phyloP scores from a whole-genome alignment of 495 filamentous ascomycete genomes.

The Annulohypoxylon bovei region DNA sequence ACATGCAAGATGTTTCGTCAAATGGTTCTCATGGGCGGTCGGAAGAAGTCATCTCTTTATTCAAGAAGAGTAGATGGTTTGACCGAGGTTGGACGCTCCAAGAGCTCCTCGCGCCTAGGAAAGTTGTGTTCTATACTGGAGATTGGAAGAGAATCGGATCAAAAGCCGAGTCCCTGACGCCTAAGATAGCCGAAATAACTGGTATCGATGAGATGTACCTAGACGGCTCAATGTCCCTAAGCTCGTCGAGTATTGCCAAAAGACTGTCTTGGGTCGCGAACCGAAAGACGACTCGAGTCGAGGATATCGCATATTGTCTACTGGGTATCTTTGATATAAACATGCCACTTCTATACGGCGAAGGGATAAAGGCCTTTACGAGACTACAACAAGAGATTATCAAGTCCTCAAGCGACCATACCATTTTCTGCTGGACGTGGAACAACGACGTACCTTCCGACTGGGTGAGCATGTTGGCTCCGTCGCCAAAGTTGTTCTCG shows the following conservation, averaged over 20 bases:
- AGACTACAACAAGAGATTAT: slow-evolving; percentile 3
- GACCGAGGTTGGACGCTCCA: slow-evolving; percentile 53
- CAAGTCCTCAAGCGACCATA: slow-evolving; percentile 11
- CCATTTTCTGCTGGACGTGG: slow-evolving; percentile 14
- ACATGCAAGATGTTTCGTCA: slow-evolving; percentile 49
- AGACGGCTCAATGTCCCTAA: neutral
- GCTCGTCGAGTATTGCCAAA: neutral
- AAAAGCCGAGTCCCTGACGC: neutral
- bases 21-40: neutral
- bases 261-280: slow-evolving; percentile 1
- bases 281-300: slow-evolving; percentile 3
- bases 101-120: slow-evolving; percentile 49
- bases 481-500: neutral
- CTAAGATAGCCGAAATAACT: neutral
- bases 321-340: slow-evolving; percentile 7
- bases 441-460: neutral
- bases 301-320: slow-evolving; percentile 3
- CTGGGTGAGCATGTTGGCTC: slow-evolving; percentile 10
- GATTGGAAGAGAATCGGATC: slow-evolving; percentile 27
- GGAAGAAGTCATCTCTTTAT: neutral
- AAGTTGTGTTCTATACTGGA: slow-evolving; percentile 41
- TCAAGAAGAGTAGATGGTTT: slow-evolving; percentile 47
- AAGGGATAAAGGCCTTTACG: slow-evolving; percentile 4
- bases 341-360: slow-evolving; percentile 2
- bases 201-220: neutral